Conservation (phyloP, 441 rosid species). For the Kokia cookei region DNA sequence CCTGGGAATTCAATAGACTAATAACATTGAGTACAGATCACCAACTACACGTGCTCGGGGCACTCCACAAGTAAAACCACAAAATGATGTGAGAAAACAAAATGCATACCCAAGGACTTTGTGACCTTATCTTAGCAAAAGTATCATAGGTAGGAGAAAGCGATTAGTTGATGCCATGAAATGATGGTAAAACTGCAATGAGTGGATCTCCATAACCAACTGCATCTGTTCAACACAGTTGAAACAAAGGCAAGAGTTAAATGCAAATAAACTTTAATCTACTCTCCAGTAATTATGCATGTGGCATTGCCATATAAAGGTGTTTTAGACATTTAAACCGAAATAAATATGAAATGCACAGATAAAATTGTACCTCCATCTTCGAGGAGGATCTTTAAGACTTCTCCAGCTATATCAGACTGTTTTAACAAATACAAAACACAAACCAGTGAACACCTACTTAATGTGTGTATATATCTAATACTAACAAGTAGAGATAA, state of each 20-base stretch:
- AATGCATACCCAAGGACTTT: slow-evolving; percentile 11
- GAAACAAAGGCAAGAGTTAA: not conserved
- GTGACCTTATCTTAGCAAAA: slow-evolving; percentile 3
- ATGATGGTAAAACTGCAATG: slow-evolving; percentile 84
- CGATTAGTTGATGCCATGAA: slow-evolving; percentile 52
- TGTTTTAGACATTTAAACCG: not conserved
- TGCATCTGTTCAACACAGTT: slow-evolving; percentile 39
- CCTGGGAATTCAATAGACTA: not conserved
- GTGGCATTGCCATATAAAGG: not conserved
- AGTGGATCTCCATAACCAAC: slow-evolving; percentile 90
- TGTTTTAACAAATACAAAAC: slow-evolving; percentile 33
- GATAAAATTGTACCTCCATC: slow-evolving; percentile 70
- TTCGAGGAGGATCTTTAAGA: slow-evolving; percentile 68
- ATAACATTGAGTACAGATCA: slow-evolving; percentile 5
- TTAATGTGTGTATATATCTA: not conserved
- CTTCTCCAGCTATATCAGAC: slow-evolving; percentile 89
- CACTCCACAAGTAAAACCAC: slow-evolving; percentile 6
- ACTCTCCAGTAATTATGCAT: not conserved
- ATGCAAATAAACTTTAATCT: not conserved
- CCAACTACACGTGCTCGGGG: slow-evolving; percentile 3
- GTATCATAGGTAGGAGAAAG: slow-evolving; percentile 6
- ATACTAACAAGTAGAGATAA: slow-evolving; percentile 4
- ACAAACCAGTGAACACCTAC: not conserved
- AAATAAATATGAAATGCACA: not conserved
- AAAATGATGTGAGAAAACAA: not conserved